Conservation (phyloP, 805 yeast species). For the Grigorovia transvaalensis region DNA sequence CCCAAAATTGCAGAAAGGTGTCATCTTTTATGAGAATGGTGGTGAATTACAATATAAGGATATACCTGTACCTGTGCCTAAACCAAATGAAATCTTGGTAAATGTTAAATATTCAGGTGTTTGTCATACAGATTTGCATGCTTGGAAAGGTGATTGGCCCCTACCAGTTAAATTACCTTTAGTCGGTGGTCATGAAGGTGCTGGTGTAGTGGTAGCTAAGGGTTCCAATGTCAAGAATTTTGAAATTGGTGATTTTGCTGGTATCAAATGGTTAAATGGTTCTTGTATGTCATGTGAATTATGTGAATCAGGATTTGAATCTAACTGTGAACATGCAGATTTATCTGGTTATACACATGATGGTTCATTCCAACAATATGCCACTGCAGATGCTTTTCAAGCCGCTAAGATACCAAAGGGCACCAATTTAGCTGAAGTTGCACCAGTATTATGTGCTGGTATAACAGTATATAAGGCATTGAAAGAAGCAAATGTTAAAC, state of each 20-base stretch:
- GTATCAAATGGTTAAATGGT: conserved; percentile 55
- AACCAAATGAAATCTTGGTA: conserved; percentile 45
- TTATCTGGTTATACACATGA: conserved; percentile 48
- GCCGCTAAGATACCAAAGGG: conserved; percentile 72
- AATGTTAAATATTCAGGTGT: conserved; percentile 57
- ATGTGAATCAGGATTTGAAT: conserved; percentile 43
- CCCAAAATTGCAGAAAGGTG: conserved; percentile 43
- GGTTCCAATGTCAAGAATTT: conserved; percentile 48
- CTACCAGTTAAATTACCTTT: conserved; percentile 44
- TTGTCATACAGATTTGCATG: conserved; percentile 57
- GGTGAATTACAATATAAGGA: conserved; percentile 42
- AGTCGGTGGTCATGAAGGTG: conserved; percentile 63
- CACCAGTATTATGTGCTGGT: conserved; percentile 57
- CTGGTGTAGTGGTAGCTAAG: conserved; percentile 50
- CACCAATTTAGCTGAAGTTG: conserved; percentile 59
- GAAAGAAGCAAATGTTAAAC: conserved; percentile 38
- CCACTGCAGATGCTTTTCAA: conserved; percentile 76
- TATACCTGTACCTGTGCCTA: conserved; percentile 48
- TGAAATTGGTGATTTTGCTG: conserved; percentile 51
- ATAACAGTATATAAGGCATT: conserved; percentile 53
- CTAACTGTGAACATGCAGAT: conserved; percentile 42
- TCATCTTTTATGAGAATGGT: conserved; percentile 40
- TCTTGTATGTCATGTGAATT: conserved; percentile 52
- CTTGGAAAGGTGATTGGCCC: conserved; percentile 65
- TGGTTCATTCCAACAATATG: conserved; percentile 81